A percentile compares a stretch with the other conserved stretches of the same genome.
Evolutionary conservation across 768 basidiomycete species (phyloP).

Genomic region (Cystofilobasidium macerans): DNA sequence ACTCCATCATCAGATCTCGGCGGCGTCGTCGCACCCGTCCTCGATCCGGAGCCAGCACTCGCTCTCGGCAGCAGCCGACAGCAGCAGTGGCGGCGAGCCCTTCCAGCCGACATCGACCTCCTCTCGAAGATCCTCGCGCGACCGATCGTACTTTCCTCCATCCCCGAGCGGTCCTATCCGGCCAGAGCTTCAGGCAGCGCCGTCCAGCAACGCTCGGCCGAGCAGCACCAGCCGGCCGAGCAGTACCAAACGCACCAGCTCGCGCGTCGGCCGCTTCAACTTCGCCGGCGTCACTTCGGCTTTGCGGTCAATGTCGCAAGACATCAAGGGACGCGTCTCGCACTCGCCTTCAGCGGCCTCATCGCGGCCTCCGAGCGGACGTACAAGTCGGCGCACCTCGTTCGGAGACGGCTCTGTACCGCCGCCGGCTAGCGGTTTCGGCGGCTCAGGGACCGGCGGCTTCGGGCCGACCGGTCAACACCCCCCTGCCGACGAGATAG

Average conservation of each 20-base stretch:
- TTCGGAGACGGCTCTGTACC: background rate
- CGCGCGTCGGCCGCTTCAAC: conserved; percentile 28
- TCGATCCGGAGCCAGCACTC: background rate
- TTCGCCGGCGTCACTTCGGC: conserved; percentile 30
- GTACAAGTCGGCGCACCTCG: conserved; percentile 9
- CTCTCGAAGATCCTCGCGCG: conserved; percentile 2
- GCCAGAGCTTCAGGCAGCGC: too few species aligned
- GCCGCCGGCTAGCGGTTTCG: conserved; percentile 11
- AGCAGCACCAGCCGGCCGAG: conserved; percentile 2
- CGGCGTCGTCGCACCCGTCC: background rate
- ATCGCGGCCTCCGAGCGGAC: too few species aligned
- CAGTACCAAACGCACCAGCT: conserved; percentile 11
- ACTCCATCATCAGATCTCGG: background rate
- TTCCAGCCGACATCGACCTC: background rate
- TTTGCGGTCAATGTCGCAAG: conserved; percentile 34
- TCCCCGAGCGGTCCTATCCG: too few species aligned
- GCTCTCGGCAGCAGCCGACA: background rate
- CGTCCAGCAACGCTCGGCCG: background rate
- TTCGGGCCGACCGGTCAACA: conserved; percentile 16
- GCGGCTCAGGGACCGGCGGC: conserved; percentile 16
- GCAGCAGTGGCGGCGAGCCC: too few species aligned
- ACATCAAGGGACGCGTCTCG: conserved; percentile 33
- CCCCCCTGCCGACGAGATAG: conserved; percentile 3
- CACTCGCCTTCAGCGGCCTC: conserved; percentile 1
- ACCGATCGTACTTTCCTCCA: background rate